Base-by-base conservation (phyloP, 2,329 filamentous ascomycete species). In the Amauroascus niger region DNA sequence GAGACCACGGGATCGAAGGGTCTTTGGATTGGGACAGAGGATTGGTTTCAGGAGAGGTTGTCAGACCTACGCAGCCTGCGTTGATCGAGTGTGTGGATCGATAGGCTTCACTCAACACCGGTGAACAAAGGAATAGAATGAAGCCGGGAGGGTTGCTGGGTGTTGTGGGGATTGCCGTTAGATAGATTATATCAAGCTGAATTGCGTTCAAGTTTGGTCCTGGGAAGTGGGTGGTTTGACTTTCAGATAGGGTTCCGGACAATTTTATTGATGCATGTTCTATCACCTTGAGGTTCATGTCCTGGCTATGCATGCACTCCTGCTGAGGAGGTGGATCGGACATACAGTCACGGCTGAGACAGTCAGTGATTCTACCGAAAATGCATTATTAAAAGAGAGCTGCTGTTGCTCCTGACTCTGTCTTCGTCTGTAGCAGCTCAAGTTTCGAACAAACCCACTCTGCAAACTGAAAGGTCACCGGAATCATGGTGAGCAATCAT, bases 401-500 rank as follows among this genome's bases (percentile, higher is more conserved):
- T 40, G 37, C 37, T 40, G 37, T 40, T 40, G 37, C 37, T 40
- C 37, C 14, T 40, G n/a, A n/a, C n/a, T n/a, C n/a, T n/a, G n/a
- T n/a, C n/a, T n/a, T 40, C 37, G 18, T 40, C n/a, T 40, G 37
- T 14, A 40, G 37, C 6, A 14, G 18, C 37, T 40, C 37, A 40
- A 40, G n/a, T 14, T 6, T 40, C n/a, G 37, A 40, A 6, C 37
- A 40, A 40, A 6, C 37, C 37, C 18, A 32, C 28, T 40, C 6
- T n/a, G 37, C n/a, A n/a, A n/a, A n/a, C 6, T 14, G 6, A 14
- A 40, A 40, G 6, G 37, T 14, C n/a, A 45, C 20, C 5, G 43
- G 43, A 16, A 45, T 45, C 43, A 45, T 45, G 43, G 43, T 45
- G 22, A 45, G 43, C 18, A 45, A 28, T 45, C 18, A 16, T 28